phyloP scores from a whole-genome alignment of 1,139 yeast species.

The Sugiyamaella castrensis region DNA sequence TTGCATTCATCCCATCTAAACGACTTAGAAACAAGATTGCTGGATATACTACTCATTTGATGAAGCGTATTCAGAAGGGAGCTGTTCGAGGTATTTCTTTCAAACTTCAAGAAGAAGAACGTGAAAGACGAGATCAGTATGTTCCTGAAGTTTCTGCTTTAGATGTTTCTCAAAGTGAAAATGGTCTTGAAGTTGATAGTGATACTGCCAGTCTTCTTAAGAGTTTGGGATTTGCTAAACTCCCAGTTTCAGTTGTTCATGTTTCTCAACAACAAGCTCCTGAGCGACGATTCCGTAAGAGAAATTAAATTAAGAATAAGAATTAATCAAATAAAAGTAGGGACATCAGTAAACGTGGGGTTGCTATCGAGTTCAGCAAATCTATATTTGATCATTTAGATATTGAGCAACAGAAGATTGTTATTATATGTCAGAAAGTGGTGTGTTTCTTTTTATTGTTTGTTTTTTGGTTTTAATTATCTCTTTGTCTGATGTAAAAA shows the following conservation, averaged over 20 bases:
- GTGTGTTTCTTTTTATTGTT: too few relatives aligned
- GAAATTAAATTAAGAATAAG: conserved; percentile 53
- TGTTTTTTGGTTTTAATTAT: too few relatives aligned
- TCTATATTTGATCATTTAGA: too few relatives aligned
- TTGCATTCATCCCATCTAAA: conserved; percentile 99
- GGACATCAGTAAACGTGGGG: too few relatives aligned
- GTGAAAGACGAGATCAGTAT: conserved; percentile 99
- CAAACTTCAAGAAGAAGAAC: conserved; percentile 99
- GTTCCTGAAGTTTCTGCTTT: conserved; percentile 99
- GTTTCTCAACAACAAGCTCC: conserved; percentile 91
- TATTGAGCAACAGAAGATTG: too few relatives aligned
- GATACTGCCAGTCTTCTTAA: conserved; percentile 97
- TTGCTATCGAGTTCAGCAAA: too few relatives aligned
- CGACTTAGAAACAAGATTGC: conserved; percentile 99
- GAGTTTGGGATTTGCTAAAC: conserved; percentile 86
- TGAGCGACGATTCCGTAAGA: conserved; percentile 93
- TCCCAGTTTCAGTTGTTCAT: conserved; percentile 87
- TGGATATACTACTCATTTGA: conserved; percentile 99
- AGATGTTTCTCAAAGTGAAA: conserved; percentile 95
- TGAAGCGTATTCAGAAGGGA: conserved; percentile 99
- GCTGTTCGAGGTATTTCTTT: conserved; percentile 99
- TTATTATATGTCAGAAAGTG: too few relatives aligned
- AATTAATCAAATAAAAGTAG: neutral
- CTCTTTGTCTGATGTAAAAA: too few relatives aligned
- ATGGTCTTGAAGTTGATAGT: conserved; percentile 95